These are phyloP conservation scores for Orychophragmus violaceus DNA, from an alignment of 345 rosid species.

Conservation along the genomic window DNA sequence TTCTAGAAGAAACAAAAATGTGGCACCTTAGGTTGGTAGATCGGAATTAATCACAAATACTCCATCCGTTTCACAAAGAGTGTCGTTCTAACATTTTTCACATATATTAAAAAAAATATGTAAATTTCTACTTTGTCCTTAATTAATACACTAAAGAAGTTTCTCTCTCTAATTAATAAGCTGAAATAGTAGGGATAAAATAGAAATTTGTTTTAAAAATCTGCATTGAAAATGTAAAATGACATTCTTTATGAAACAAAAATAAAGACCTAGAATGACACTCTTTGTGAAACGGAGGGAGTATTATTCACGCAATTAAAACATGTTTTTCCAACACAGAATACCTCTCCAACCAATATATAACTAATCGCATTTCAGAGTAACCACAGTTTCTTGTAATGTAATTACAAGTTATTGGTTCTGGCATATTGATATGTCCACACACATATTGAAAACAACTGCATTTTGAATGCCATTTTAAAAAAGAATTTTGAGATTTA, in stretches of 20 bases:
- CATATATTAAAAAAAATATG: too few species aligned
- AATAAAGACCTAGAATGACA: too few species aligned
- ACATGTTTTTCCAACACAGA: not conserved
- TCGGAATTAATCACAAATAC: not conserved
- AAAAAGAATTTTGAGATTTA: not conserved
- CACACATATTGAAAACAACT: not conserved
- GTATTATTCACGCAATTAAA: not conserved
- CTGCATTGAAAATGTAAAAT: too few species aligned
- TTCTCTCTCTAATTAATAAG: too few species aligned
- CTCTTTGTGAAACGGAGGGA: too few species aligned
- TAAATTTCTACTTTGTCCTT: too few species aligned
- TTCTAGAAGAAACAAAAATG: not conserved
- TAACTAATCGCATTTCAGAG: not conserved
- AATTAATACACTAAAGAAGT: too few species aligned
- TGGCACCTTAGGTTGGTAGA: not conserved
- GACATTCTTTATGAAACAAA: too few species aligned
- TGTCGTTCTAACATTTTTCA: too few species aligned
- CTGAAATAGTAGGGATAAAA: too few species aligned
- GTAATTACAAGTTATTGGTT: not conserved
- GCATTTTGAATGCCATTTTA: not conserved
- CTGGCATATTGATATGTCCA: not conserved
- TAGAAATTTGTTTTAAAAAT: too few species aligned
- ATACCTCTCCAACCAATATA: not conserved
- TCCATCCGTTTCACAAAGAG: too few species aligned
- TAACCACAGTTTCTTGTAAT: not conserved